Evolutionary conservation across 1,139 yeast genomes (phyloP), one percentile per base, ranked within the genome.

Genomic region (Pneumocystis oryctolagi): DNA sequence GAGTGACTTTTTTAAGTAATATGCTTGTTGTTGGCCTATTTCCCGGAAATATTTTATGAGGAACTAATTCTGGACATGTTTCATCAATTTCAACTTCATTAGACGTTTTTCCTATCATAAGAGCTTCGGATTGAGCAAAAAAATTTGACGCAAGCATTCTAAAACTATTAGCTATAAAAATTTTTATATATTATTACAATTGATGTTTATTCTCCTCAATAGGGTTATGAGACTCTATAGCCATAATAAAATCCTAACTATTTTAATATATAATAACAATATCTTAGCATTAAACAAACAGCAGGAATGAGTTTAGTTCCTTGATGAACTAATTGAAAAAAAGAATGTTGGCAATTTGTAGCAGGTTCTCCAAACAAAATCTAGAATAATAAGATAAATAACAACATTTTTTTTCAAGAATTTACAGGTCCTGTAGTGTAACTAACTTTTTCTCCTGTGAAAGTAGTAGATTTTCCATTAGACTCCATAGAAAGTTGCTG

Each of bases 401-500:
- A 47, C 12, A 4, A 47, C 3, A 25, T 47, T n/a, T 25, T 40
- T 47, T 47, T 25, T 3, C 12, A 20, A 12, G 25, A 47, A 20
- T 47, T 47, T 25, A 47, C 55, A 25, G 96, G 80, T 69, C 98
- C 98, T 61, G 97, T 90, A 73, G 94, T 90, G 80, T 92, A 92
- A 79, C 85, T 84, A 73, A 96, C 88, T 79, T 86, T 89, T 67
- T 83, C 85, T 73, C 89, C 87, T 71, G 88, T 89, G 77, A 97
- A 85, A 71, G 96, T 87, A 70, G 90, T 97, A 60, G 95, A 85
- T 80, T 92, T 92, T 79, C 98, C 98, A 79, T 92, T 92, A 66
- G 97, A 89, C 80, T 92, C 98, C 98, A 92, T 92, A 55, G 96
- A 88, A 75, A 92, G 83, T 79, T 92, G 98, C 80, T 92, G 98